Evolutionary conservation across 371 early-diverging fungal species (phyloP).

Genomic region (Sporodiniella umbellata): DNA sequence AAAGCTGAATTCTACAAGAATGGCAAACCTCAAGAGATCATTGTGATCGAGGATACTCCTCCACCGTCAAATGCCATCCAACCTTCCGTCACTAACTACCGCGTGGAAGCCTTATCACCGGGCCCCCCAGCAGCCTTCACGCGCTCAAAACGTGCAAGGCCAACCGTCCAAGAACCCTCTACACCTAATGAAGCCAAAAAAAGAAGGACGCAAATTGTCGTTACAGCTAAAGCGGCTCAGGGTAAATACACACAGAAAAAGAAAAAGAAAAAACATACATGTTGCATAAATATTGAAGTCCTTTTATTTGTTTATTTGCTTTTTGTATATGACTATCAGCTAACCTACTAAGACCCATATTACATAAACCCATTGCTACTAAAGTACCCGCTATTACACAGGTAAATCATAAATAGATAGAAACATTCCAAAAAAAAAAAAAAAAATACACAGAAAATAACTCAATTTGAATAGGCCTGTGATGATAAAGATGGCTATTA

Average conservation of each 20-base stretch:
- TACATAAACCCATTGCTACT: slow-evolving; percentile 1
- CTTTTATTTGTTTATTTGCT: background rate
- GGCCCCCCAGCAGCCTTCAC: slow-evolving; percentile 27
- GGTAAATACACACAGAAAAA: background rate
- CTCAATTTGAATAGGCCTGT: slow-evolving; percentile 43
- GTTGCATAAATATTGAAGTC: background rate
- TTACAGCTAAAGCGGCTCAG: background rate
- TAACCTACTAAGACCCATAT: background rate
- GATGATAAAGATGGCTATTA: slow-evolving; percentile 95
- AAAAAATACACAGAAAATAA: background rate
- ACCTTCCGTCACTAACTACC: slow-evolving; percentile 6
- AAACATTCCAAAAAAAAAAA: background rate
- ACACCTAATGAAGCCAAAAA: slow-evolving; percentile 10
- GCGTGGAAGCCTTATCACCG: slow-evolving; percentile 4
- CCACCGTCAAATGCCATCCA: slow-evolving; percentile 26
- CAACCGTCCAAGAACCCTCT: background rate
- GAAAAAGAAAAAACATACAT: background rate
- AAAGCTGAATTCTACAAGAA: slow-evolving; percentile 53
- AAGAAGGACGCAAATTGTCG: slow-evolving; percentile 9
- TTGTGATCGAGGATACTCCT: slow-evolving; percentile 59
- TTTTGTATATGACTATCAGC: too few species aligned
- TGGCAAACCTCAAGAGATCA: slow-evolving; percentile 55
- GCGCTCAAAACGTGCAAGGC: slow-evolving; percentile 25
- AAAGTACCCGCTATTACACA: slow-evolving; percentile 1
- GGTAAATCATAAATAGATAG: background rate